A percentile compares a stretch with the other conserved stretches of the same genome.
Evolutionary conservation across 257 asterid species (phyloP).

Genomic region (Capsicum baccatum): DNA sequence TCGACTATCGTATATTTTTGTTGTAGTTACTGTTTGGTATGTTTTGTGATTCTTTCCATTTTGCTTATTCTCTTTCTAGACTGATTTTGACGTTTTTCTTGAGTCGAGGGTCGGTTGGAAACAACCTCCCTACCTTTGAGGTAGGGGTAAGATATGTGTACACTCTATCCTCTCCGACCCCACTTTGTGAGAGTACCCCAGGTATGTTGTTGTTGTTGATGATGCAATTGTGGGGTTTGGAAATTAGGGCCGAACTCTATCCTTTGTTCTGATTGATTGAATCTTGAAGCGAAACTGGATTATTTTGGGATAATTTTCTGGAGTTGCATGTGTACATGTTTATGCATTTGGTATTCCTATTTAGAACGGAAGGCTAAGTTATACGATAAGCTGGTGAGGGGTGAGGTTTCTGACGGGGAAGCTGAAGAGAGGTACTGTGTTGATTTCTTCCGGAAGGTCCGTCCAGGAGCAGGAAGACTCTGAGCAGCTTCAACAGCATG

Average conservation of each 20-base stretch:
- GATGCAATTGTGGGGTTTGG: not conserved
- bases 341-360: not conserved
- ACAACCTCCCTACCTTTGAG: too few relatives aligned
- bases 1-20: too few relatives aligned
- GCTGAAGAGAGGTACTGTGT: constrained; percentile 92
- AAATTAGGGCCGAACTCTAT: not conserved
- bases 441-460: constrained; percentile 85
- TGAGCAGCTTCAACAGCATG: constrained; percentile 41
- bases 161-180: too few relatives aligned
- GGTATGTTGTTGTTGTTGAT: too few relatives aligned
- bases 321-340: not conserved
- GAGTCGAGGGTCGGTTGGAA: too few relatives aligned
- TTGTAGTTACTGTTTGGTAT: too few relatives aligned
- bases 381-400: constrained; percentile 76
- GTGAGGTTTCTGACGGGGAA: constrained; percentile 93
- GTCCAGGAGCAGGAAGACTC: constrained; percentile 45
- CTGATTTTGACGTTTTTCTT: too few relatives aligned
- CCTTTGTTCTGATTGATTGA: not conserved
- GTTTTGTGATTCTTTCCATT: too few relatives aligned
- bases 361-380: constrained; percentile 86
- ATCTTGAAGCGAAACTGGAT: not conserved
- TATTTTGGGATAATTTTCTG: not conserved
- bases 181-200: too few relatives aligned
- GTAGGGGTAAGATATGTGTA: too few relatives aligned
- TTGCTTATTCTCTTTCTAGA: too few relatives aligned